phyloP scores from a whole-genome alignment of 2,329 filamentous ascomycete species.

The Coniella vitis region DNA sequence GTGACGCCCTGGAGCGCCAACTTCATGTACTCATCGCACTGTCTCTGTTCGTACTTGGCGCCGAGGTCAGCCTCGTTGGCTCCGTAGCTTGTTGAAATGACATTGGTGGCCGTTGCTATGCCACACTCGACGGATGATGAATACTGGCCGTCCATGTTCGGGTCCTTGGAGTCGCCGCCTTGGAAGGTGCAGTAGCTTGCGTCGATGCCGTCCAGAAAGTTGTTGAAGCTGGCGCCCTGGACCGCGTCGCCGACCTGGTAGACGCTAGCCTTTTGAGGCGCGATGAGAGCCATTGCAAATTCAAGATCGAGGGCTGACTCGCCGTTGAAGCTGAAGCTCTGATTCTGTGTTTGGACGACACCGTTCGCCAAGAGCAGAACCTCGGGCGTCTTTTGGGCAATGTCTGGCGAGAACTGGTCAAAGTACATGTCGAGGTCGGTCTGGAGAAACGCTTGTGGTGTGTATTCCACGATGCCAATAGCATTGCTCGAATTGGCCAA shows the following conservation, averaged over 20 bases:
- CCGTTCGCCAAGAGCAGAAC: constrained; percentile 28
- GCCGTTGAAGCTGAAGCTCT: constrained; percentile 32
- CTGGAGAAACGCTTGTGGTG: constrained; percentile 45
- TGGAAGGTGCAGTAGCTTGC: constrained; percentile 37
- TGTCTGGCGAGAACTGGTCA: constrained; percentile 33
- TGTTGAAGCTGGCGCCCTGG: constrained; percentile 23
- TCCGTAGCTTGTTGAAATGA: constrained; percentile 48
- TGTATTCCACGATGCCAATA: constrained; percentile 49
- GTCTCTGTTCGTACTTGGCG: constrained; percentile 40
- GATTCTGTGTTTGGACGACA: constrained; percentile 27
- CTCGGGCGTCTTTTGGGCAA: constrained; percentile 33
- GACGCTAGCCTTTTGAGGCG: constrained; percentile 42
- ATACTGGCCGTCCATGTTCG: constrained; percentile 30
- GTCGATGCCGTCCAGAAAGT: constrained; percentile 33
- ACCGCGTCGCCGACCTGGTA: constrained; percentile 37
- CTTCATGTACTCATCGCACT: constrained; percentile 52
- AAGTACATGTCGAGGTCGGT: constrained; percentile 43
- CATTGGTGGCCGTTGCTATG: constrained; percentile 38
- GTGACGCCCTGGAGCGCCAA: constrained; percentile 45
- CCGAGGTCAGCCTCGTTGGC: constrained; percentile 46
- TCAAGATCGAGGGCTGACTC: constrained; percentile 31
- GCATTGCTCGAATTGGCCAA: constrained; percentile 35
- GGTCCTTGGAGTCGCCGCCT: constrained; percentile 32
- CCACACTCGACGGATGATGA: constrained; percentile 38
- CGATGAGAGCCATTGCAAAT: constrained; percentile 42